Evolutionary conservation across 2,329 filamentous ascomycete genomes (phyloP).

Genomic region (Alternaria sp.): DNA sequence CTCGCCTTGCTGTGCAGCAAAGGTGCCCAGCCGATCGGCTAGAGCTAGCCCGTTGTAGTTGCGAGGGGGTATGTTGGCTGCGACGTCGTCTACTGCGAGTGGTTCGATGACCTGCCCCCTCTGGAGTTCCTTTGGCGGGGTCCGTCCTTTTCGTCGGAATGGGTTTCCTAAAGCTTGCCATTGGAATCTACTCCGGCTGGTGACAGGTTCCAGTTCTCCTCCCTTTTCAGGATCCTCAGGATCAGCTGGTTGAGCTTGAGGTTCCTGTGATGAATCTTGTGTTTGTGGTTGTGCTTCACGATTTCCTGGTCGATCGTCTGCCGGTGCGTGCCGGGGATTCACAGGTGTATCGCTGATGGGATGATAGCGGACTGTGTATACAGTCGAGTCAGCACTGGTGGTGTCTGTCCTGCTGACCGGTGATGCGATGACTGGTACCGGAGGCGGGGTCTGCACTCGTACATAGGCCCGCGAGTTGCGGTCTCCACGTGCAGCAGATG

Average conservation of each 20-base stretch:
- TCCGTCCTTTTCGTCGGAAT: slow-evolving; percentile 64
- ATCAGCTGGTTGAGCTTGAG: slow-evolving; percentile 13
- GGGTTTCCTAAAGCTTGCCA: slow-evolving; percentile 63
- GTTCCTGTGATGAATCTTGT: slow-evolving; percentile 5
- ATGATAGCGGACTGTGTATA: slow-evolving; percentile 69
- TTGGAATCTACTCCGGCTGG: slow-evolving; percentile 38
- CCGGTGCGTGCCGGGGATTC: slow-evolving; percentile 17
- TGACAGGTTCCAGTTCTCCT: slow-evolving; percentile 17
- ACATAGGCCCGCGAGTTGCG: slow-evolving; percentile 37
- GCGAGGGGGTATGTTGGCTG: slow-evolving; percentile 48
- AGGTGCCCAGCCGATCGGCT: slow-evolving; percentile 54
- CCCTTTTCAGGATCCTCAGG: slow-evolving; percentile 41
- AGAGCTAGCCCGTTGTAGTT: slow-evolving; percentile 54
- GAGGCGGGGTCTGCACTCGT: slow-evolving; percentile 45
- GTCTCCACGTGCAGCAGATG: slow-evolving; percentile 28
- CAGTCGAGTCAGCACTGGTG: slow-evolving; percentile 67
- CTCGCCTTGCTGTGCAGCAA: slow-evolving; percentile 58
- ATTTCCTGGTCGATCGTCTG: slow-evolving; percentile 22
- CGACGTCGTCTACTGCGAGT: slow-evolving; percentile 41
- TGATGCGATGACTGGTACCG: slow-evolving; percentile 56
- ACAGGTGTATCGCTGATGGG: slow-evolving; percentile 55
- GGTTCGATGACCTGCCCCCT: slow-evolving; percentile 60
- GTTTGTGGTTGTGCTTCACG: slow-evolving; percentile 6
- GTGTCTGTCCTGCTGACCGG: slow-evolving; percentile 67
- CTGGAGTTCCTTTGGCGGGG: slow-evolving; percentile 66